These are phyloP conservation scores for Conringia planisiliqua DNA, from an alignment of 345 rosid genomes.

Conservation along the genomic window DNA sequence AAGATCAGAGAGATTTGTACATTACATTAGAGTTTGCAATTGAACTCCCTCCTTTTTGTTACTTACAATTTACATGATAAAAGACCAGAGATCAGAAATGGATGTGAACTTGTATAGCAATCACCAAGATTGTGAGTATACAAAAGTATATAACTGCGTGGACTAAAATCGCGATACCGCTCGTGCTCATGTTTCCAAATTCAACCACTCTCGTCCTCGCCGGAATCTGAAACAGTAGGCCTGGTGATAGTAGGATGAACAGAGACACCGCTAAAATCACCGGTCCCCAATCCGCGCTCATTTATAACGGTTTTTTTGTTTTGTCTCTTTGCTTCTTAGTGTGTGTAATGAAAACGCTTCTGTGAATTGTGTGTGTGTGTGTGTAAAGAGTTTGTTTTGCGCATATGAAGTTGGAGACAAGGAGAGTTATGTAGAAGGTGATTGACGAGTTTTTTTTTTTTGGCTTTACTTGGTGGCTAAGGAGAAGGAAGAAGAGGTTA, in stretches of 20 bases:
- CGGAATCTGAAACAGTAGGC: slow-evolving; percentile 82
- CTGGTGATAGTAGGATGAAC: slow-evolving; percentile 88
- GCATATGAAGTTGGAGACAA: slow-evolving; percentile 18
- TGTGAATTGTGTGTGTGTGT: not conserved
- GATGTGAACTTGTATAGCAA: slow-evolving; percentile 54
- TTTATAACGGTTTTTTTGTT: slow-evolving; percentile 5
- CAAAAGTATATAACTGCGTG: slow-evolving; percentile 88
- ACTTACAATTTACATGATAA: slow-evolving; percentile 1
- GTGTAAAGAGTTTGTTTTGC: slow-evolving; percentile 4
- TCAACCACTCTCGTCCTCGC: slow-evolving; percentile 71
- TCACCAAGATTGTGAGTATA: slow-evolving; percentile 67
- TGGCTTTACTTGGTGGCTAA: slow-evolving; percentile 39
- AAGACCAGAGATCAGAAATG: slow-evolving; percentile 19
- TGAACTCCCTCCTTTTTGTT: not conserved
- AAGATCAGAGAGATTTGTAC: slow-evolving; percentile 8
- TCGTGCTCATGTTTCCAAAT: slow-evolving; percentile 91
- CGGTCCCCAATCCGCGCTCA: slow-evolving; percentile 91
- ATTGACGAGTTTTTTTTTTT: slow-evolving; percentile 11
- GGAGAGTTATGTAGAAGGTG: slow-evolving; percentile 22
- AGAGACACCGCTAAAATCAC: slow-evolving; percentile 60
- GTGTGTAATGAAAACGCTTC: not conserved
- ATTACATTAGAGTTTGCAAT: not conserved
- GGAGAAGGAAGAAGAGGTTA: slow-evolving; percentile 16
- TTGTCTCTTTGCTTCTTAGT: slow-evolving; percentile 1
- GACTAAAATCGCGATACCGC: slow-evolving; percentile 80